A percentile compares a stretch with the other conserved stretches of the same genome.
Conservation (phyloP, 2,329 filamentous ascomycete genomes). For the Fusarium torulosum region DNA sequence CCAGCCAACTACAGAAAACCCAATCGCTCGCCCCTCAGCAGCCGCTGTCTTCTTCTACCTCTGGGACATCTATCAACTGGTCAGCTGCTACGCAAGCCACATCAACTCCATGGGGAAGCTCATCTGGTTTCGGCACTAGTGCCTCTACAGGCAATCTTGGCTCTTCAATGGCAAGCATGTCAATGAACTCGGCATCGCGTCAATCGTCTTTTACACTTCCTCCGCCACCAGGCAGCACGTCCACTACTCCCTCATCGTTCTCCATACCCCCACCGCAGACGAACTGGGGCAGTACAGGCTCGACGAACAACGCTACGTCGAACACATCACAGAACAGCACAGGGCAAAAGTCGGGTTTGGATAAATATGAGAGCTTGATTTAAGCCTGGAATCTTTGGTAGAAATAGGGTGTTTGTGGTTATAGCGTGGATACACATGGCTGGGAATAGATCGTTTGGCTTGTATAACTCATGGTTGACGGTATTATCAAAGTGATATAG, state of each 20-base stretch:
- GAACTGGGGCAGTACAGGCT: slow-evolving; percentile 44
- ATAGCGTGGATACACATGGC: slow-evolving; percentile 9
- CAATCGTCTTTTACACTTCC: slow-evolving; percentile 69
- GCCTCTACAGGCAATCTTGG: slow-evolving; percentile 50
- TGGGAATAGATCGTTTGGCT: slow-evolving; percentile 18
- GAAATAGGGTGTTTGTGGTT: background rate
- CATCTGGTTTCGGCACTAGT: slow-evolving; percentile 48
- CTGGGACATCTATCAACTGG: slow-evolving; percentile 64
- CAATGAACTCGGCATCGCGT: slow-evolving; percentile 58
- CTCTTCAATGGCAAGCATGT: slow-evolving; percentile 62
- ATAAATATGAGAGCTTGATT: slow-evolving; percentile 76
- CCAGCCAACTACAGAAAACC: slow-evolving; percentile 42
- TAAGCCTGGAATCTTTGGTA: slow-evolving; percentile 50
- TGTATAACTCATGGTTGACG: background rate
- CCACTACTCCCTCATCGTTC: slow-evolving; percentile 56
- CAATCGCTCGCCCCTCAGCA: slow-evolving; percentile 39
- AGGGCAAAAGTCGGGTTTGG: slow-evolving; percentile 66
- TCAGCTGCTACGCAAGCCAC: slow-evolving; percentile 55
- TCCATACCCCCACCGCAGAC: slow-evolving; percentile 60
- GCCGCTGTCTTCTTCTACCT: slow-evolving; percentile 29
- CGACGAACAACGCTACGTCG: slow-evolving; percentile 9
- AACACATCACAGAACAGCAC: slow-evolving; percentile 40
- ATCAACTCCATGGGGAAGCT: slow-evolving; percentile 65
- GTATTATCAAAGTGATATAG: background rate
- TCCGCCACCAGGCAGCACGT: slow-evolving; percentile 61